Percentiles rank a stretch among this genome's conserved stretches.
phyloP scores from a whole-genome alignment of 139 green algal species.

The Pseudopediastrum boryanum region DNA sequence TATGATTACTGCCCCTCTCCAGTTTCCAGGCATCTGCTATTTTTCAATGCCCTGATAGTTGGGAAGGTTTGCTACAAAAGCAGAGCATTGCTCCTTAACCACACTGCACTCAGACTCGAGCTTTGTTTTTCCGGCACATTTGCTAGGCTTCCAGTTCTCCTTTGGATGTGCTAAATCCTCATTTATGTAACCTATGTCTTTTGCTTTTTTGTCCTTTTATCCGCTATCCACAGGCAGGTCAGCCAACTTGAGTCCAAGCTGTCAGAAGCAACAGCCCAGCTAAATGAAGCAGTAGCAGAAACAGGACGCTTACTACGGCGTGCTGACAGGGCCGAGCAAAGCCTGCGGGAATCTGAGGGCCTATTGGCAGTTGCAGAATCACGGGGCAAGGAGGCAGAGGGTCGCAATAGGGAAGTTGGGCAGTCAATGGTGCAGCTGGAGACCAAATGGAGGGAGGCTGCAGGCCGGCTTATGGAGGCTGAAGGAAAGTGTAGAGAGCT shows the following conservation, averaged over 20 bases:
- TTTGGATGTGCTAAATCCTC: too few relatives aligned
- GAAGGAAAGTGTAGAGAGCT: slow-evolving; percentile 41
- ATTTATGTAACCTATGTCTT: too few relatives aligned
- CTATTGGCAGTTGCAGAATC: slow-evolving; percentile 29
- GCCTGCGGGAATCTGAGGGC: slow-evolving; percentile 22
- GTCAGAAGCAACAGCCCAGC: slow-evolving; percentile 37
- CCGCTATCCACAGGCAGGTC: too few relatives aligned
- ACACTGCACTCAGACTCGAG: too few relatives aligned
- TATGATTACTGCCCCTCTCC: too few relatives aligned
- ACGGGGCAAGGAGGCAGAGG: slow-evolving; percentile 30
- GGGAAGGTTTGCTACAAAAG: too few relatives aligned
- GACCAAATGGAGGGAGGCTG: background rate
- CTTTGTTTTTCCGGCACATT: too few relatives aligned
- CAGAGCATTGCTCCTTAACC: too few relatives aligned
- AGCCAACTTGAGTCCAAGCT: slow-evolving; percentile 38
- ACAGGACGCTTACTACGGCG: slow-evolving; percentile 46
- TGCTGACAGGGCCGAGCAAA: slow-evolving; percentile 43
- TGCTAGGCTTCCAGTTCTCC: too few relatives aligned
- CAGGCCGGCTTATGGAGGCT: slow-evolving; percentile 41
- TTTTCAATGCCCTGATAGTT: too few relatives aligned
- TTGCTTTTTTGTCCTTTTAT: too few relatives aligned
- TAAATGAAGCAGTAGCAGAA: slow-evolving; percentile 28
- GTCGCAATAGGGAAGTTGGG: background rate
- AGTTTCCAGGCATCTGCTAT: too few relatives aligned
- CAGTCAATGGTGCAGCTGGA: background rate